These are phyloP conservation scores for Tuctoria greenei DNA, from an alignment of 176 grass and related monocot species.

Conservation along the genomic window DNA sequence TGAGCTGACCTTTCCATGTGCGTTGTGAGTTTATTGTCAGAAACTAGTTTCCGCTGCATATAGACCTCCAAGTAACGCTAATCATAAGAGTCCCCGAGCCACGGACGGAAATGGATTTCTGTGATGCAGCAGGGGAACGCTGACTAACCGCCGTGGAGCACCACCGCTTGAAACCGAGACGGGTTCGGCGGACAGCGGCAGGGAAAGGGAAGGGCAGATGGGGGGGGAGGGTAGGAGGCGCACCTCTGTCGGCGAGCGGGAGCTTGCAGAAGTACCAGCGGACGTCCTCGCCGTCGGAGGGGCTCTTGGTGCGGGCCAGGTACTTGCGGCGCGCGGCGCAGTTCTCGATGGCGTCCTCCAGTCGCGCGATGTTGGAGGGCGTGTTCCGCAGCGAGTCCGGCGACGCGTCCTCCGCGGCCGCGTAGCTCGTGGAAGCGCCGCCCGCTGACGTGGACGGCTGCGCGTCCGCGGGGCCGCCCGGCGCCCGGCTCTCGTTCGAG, in stretches of 20 bases:
- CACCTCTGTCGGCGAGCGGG: conserved; percentile 76
- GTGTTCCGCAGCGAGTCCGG: conserved; percentile 86
- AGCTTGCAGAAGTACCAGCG: conserved; percentile 98
- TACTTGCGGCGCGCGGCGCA: conserved; percentile 79
- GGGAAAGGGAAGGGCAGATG: not conserved
- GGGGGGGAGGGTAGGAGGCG: not conserved
- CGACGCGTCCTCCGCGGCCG: conserved; percentile 41
- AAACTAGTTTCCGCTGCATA: not conserved
- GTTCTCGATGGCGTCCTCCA: conserved; percentile 77
- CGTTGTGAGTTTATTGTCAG: not conserved
- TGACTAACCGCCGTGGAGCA: not conserved
- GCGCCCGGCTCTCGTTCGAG: conserved; percentile 8
- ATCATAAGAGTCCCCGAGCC: not conserved
- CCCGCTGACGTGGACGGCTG: conserved; percentile 16
- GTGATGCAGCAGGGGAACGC: not conserved
- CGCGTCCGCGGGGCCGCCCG: not conserved
- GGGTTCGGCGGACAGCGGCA: not conserved
- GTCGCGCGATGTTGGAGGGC: conserved; percentile 74
- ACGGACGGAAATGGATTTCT: not conserved
- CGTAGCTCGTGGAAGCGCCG: conserved; percentile 32
- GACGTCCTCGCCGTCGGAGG: conserved; percentile 80
- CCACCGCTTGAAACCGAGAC: not conserved
- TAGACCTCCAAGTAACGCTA: conserved; percentile 1
- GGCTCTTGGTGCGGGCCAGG: conserved; percentile 84
- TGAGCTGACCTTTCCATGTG: not conserved